Evolutionary conservation across 306 rosid genomes (phyloP).

Genomic region (Cucurbita moschata): DNA sequence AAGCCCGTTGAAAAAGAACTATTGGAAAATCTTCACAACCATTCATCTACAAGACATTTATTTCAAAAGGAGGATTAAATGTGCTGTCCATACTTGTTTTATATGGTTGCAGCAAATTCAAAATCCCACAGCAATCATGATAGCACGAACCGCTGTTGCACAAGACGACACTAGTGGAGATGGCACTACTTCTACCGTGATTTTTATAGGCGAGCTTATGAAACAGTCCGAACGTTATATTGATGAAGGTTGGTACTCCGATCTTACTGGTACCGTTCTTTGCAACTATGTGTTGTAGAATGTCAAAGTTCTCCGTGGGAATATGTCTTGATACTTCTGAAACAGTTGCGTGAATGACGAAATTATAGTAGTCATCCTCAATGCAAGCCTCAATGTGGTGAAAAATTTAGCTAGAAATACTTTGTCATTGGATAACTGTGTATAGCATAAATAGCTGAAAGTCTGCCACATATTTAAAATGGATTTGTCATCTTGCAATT

Average conservation of each 20-base stretch:
- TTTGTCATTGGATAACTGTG: neutral
- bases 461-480: neutral
- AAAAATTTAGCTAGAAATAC: neutral
- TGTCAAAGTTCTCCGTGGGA: neutral
- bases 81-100: neutral
- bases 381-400: neutral
- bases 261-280: neutral
- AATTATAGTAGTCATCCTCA: neutral
- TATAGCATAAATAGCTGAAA: neutral
- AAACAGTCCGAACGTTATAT: constrained; percentile 83
- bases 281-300: neutral
- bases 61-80: neutral
- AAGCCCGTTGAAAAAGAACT: neutral
- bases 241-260: constrained; percentile 56
- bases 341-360: neutral
- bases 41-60: neutral
- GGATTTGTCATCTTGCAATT: neutral
- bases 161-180: constrained; percentile 94
- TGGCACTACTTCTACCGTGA: constrained; percentile 89
- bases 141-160: constrained; percentile 93
- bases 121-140: constrained; percentile 96
- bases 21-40: neutral
- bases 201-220: constrained; percentile 96
- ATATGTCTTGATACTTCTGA: neutral
- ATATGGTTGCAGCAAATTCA: constrained; percentile 69